Evolutionary conservation across 2,329 filamentous ascomycete species (phyloP), one percentile per base, ranked within the genome.

Genomic region (Aspergillus costaricaensis): DNA sequence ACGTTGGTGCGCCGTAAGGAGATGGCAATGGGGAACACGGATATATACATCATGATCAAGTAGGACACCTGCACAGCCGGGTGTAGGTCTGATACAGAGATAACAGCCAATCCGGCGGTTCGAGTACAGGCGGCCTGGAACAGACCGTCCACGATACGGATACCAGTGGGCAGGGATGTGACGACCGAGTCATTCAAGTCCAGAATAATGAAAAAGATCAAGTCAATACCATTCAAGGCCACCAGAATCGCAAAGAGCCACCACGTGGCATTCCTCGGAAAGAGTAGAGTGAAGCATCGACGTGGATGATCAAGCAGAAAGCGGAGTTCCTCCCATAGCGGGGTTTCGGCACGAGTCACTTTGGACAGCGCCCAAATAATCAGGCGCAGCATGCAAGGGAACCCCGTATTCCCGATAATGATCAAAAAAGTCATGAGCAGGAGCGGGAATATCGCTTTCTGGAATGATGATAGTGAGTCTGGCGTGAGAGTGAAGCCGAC

Each of bases 21-120:
- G 69, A 98, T 97, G 72, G 94, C 94, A 67, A 97, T 96, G 3
- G 94, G 94, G 67, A 96, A 96, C 62, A 96, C 91, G 58, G 93
- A 96, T 62, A 98, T 96, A 77, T 98, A 98, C 94, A 98, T 98
- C 94, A 98, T 98, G 74, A 97, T 88, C 76, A 98, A 82, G 79
- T 97, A 97, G 19, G 92, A 91, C n/a, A 96, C 91, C 70, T 96
- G 92, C 58, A 97, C 91, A 1, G 90, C 94, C 1, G 95, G 93
- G 67, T 97, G 92, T 1, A 98, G 81, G 0, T 84, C 78, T 2
- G 89, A 80, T 32, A 98, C 79, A 70, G 90, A 91, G 66, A 96
- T 85, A 32, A 90, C 90, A 0, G 90, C 83, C 70, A 97, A 96
- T 0, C 95, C 94, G 3, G 95, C 94, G 0, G 94, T 98, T 71